These are phyloP conservation scores for Acrocalymma vagum DNA, from an alignment of 2,329 filamentous ascomycete genomes.

Conservation along the genomic window DNA sequence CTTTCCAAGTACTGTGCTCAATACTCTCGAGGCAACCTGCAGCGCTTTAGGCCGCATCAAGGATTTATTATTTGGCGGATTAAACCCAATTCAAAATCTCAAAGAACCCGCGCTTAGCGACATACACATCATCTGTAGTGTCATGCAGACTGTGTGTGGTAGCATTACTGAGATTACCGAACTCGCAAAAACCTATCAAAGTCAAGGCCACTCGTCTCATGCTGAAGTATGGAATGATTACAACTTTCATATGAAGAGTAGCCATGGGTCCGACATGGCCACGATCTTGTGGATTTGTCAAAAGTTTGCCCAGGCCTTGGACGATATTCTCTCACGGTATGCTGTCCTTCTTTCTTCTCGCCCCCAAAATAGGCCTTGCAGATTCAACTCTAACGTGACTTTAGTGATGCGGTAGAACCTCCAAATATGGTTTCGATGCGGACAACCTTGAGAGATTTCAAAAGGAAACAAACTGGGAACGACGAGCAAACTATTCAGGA, in stretches of 20 bases:
- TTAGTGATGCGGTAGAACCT: slow-evolving; percentile 17
- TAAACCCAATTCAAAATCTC: slow-evolving; percentile 4
- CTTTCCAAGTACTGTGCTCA: slow-evolving; percentile 23
- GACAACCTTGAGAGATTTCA: slow-evolving; percentile 26
- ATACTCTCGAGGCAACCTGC: slow-evolving; percentile 25
- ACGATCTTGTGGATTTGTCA: slow-evolving; percentile 28
- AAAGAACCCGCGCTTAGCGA: slow-evolving; percentile 19
- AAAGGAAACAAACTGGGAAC: slow-evolving; percentile 23
- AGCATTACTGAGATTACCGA: slow-evolving; percentile 30
- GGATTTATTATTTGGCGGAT: slow-evolving; percentile 14
- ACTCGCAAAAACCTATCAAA: slow-evolving; percentile 22
- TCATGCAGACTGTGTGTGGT: slow-evolving; percentile 30
- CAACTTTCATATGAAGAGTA: slow-evolving; percentile 27
- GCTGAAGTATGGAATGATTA: slow-evolving; percentile 34
- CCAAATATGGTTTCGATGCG: slow-evolving; percentile 31
- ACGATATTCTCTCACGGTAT: slow-evolving; percentile 23
- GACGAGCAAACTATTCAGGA: slow-evolving; percentile 20
- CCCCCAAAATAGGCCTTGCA: too few species aligned
- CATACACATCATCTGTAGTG: slow-evolving; percentile 32
- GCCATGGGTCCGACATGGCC: slow-evolving; percentile 23
- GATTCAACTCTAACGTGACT: slow-evolving; percentile 2
- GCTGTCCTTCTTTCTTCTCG: background rate
- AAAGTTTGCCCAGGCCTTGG: slow-evolving; percentile 29
- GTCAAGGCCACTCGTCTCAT: slow-evolving; percentile 10
- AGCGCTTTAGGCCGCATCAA: slow-evolving; percentile 22